Percentiles rank a stretch among this genome's conserved stretches.
phyloP scores from a whole-genome alignment of 805 yeast species.

The Cyberlindnera mississippiensis region DNA sequence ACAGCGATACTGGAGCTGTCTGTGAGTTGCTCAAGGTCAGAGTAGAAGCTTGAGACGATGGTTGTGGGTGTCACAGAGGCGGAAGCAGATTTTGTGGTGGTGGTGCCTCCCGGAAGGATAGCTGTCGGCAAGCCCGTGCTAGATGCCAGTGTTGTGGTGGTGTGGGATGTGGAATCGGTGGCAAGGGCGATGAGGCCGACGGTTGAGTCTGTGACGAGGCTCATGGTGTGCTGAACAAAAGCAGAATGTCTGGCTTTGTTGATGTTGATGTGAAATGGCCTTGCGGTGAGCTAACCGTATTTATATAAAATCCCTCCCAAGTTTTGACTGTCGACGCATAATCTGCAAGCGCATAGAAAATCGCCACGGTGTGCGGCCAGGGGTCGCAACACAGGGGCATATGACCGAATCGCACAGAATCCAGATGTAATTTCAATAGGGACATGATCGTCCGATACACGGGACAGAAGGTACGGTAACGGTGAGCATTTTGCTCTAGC shows the following conservation, averaged over 20 bases:
- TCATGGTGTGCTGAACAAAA: slow-evolving; percentile 2
- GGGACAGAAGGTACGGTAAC: too few relatives aligned
- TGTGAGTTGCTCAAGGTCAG: slow-evolving; percentile 19
- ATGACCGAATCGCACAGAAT: too few relatives aligned
- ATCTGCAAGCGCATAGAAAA: too few relatives aligned
- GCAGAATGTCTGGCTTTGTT: neutral
- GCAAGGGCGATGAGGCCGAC: slow-evolving; percentile 8
- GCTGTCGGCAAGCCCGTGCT: neutral
- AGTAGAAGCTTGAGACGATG: slow-evolving; percentile 20
- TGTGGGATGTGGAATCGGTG: slow-evolving; percentile 11
- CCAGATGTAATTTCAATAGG: too few relatives aligned
- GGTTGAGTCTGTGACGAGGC: slow-evolving; percentile 7
- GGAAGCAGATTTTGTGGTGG: neutral
- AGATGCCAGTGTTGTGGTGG: slow-evolving; percentile 2
- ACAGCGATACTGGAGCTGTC: slow-evolving; percentile 17
- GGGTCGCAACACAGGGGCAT: too few relatives aligned
- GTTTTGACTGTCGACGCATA: too few relatives aligned
- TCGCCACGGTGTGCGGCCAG: too few relatives aligned
- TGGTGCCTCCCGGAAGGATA: neutral
- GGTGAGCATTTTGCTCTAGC: too few relatives aligned
- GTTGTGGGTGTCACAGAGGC: slow-evolving; percentile 1
- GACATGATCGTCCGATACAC: too few relatives aligned
- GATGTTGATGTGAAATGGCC: too few relatives aligned
- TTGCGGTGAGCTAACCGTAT: neutral
- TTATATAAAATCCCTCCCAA: neutral